phyloP scores from a whole-genome alignment of 2,329 filamentous ascomycete species.

The Teratosphaeria viscida region DNA sequence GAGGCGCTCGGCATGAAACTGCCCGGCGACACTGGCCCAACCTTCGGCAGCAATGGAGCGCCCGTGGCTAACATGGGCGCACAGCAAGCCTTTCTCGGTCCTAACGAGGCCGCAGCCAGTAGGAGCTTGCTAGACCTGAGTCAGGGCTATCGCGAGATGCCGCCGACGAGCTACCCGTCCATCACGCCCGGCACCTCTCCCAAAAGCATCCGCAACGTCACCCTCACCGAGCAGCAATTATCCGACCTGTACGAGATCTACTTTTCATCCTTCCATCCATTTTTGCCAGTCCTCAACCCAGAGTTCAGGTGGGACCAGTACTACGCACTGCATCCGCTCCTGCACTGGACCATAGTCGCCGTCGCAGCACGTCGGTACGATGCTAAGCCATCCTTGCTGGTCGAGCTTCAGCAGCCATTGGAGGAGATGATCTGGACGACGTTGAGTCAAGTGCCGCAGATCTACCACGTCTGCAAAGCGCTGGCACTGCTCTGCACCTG shows the following conservation, averaged over 20 bases:
- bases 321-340: slow-evolving; percentile 63
- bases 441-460: slow-evolving; percentile 65
- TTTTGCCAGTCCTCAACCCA: slow-evolving; percentile 66
- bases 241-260: slow-evolving; percentile 59
- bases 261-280: slow-evolving; percentile 66
- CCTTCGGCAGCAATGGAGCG: slow-evolving; percentile 5
- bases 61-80: slow-evolving; percentile 20
- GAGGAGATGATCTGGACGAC: slow-evolving; percentile 67
- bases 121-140: slow-evolving; percentile 28
- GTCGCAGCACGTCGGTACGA: slow-evolving; percentile 64
- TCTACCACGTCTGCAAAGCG: slow-evolving; percentile 71
- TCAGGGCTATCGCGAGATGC: slow-evolving; percentile 28
- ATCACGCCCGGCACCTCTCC: slow-evolving; percentile 46
- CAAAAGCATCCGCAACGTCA: slow-evolving; percentile 47
- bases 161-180: slow-evolving; percentile 34
- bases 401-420: slow-evolving; percentile 53
- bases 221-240: slow-evolving; percentile 33
- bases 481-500: slow-evolving; percentile 70
- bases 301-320: slow-evolving; percentile 41
- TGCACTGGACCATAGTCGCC: slow-evolving; percentile 77
- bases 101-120: slow-evolving; percentile 28
- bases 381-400: slow-evolving; percentile 53
- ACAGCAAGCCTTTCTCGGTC: slow-evolving; percentile 20
- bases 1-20: slow-evolving; percentile 21
- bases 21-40: slow-evolving; percentile 2